phyloP scores from a whole-genome alignment of 2,329 filamentous ascomycete species.

The Cordyceps cicadae region DNA sequence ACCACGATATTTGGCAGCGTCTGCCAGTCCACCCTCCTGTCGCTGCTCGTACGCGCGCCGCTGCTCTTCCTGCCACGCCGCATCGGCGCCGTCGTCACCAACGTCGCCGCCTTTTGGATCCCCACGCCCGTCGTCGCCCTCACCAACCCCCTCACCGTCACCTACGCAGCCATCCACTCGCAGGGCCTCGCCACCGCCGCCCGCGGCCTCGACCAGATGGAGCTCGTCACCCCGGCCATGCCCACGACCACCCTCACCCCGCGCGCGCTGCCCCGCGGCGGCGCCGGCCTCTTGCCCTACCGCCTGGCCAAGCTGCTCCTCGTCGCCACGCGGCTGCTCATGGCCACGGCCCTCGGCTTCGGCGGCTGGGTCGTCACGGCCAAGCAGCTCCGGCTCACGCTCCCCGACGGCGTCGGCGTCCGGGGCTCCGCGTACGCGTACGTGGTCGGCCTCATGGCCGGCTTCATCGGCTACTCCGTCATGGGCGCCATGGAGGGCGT shows the following conservation, averaged over 20 bases:
- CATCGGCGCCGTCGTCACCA: conserved; percentile 54
- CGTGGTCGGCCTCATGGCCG: conserved; percentile 83
- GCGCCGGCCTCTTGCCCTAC: conserved; percentile 67
- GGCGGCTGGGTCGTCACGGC: conserved; percentile 96
- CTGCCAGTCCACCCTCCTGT: conserved; percentile 75
- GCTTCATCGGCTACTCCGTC: conserved; percentile 90
- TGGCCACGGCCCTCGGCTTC: conserved; percentile 83
- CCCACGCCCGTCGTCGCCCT: conserved; percentile 78
- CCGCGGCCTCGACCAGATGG: conserved; percentile 70
- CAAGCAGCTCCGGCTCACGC: conserved; percentile 59
- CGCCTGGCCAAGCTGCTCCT: conserved; percentile 84
- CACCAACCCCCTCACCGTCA: conserved; percentile 85
- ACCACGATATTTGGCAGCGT: conserved; percentile 90
- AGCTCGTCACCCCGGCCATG: conserved; percentile 64
- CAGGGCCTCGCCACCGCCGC: conserved; percentile 71
- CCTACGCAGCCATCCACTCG: conserved; percentile 89
- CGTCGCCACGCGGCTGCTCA: conserved; percentile 83
- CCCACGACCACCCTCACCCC: conserved; percentile 65
- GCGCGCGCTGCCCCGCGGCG: conserved; percentile 37
- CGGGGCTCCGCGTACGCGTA: conserved; percentile 90
- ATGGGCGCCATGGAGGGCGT: conserved; percentile 86
- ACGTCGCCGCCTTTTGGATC: conserved; percentile 70
- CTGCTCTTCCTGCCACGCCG: conserved; percentile 74
- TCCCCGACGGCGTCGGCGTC: conserved; percentile 44
- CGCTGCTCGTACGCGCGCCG: conserved; percentile 74